These are phyloP conservation scores for Amborella trichopoda DNA, from an alignment of 164 flowering plant species.

Conservation along the genomic window DNA sequence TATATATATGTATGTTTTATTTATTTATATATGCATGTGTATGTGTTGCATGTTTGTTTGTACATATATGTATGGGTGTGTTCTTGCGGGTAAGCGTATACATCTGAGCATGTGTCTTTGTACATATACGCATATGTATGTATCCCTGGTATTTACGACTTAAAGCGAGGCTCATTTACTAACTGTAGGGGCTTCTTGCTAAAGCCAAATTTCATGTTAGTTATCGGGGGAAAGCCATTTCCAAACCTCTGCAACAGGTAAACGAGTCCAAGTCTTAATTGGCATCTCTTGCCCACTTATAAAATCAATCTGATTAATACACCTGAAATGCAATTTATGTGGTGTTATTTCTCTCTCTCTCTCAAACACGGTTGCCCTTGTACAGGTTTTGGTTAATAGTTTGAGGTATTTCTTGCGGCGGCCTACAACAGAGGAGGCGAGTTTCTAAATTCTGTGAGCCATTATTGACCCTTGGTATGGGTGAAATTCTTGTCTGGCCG, in stretches of 20 bases:
- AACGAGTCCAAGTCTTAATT: not conserved
- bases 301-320: no score
- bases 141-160: no score
- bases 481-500: no score
- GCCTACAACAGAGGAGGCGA: constrained; percentile 79
- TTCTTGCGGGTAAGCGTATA: no score
- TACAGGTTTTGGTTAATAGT: constrained; percentile 86
- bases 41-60: no score
- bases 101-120: no score
- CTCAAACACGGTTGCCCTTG: not conserved
- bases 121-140: no score
- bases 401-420: constrained; percentile 87
- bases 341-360: not conserved
- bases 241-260: constrained; percentile 91
- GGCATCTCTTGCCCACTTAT: not conserved
- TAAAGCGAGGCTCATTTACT: no score
- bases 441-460: constrained; percentile 78
- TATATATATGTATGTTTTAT: no score
- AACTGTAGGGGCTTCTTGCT: constrained; percentile 89
- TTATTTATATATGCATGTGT: no score
- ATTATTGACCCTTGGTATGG: no score
- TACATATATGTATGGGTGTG: no score
- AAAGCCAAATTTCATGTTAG: constrained; percentile 96
- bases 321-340: not conserved
- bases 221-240: constrained; percentile 68